These are phyloP conservation scores for Vaccinium macrocarpon DNA, from an alignment of 148 eudicot species.

Conservation along the genomic window DNA sequence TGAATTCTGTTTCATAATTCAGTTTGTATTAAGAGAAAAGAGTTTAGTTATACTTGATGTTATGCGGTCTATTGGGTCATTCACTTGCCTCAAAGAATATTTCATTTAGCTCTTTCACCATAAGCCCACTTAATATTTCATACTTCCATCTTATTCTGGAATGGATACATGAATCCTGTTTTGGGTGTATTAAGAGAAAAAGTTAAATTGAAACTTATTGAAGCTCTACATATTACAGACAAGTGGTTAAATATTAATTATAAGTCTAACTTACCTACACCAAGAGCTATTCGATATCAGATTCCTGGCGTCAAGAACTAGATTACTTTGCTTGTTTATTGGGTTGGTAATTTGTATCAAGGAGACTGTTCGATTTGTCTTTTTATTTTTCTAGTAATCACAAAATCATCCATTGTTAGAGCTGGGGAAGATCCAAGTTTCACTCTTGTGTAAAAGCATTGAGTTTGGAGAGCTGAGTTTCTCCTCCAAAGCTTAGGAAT, in stretches of 20 bases:
- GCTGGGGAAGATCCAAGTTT: slow-evolving; percentile 5
- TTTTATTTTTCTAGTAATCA: not conserved
- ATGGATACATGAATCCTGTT: not conserved
- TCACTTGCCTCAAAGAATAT: not conserved
- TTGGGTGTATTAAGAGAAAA: not conserved
- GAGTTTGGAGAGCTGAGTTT: slow-evolving; percentile 11
- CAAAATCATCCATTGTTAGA: not conserved
- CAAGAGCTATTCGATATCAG: not conserved
- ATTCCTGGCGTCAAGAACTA: not conserved
- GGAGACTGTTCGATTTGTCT: not conserved
- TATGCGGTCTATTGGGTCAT: not conserved
- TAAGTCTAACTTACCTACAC: not conserved
- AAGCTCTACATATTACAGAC: not conserved
- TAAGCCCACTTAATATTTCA: not conserved
- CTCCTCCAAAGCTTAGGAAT: not conserved
- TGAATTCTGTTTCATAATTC: too few relatives aligned
- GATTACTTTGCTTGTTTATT: not conserved
- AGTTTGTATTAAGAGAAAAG: too few relatives aligned
- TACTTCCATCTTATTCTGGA: not conserved
- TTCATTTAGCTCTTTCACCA: not conserved
- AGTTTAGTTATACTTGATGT: not conserved
- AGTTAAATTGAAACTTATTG: not conserved
- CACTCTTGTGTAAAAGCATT: not conserved
- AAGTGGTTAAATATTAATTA: not conserved
- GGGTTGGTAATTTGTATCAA: not conserved